Percentiles rank a stretch among this genome's conserved stretches.
Conservation (phyloP, 495 filamentous ascomycete species). For the Bathelium albidoporum region DNA sequence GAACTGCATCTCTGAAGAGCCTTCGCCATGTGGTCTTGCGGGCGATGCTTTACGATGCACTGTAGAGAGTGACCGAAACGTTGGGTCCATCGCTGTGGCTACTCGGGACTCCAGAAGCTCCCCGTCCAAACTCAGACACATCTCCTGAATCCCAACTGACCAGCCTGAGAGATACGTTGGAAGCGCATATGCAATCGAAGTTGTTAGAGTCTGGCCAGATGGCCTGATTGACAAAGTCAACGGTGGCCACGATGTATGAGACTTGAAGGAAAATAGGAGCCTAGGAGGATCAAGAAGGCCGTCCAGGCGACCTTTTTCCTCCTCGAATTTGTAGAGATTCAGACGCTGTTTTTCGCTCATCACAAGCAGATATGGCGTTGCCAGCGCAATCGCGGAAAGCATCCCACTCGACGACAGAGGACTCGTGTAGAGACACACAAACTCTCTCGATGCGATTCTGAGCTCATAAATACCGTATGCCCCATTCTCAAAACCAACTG, state of each 20-base stretch:
- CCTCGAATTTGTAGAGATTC: slow-evolving; percentile 58
- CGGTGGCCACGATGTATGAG: slow-evolving; percentile 69
- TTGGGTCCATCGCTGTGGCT: slow-evolving; percentile 35
- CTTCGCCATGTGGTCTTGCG: background rate
- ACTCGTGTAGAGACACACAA: slow-evolving; percentile 46
- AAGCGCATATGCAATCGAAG: slow-evolving; percentile 77
- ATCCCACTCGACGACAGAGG: slow-evolving; percentile 46
- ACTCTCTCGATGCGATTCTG: slow-evolving; percentile 30
- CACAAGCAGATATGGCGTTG: slow-evolving; percentile 66
- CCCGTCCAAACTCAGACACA: slow-evolving; percentile 50
- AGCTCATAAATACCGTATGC: slow-evolving; percentile 61
- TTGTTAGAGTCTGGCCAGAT: slow-evolving; percentile 49
- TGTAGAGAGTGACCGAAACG: slow-evolving; percentile 28
- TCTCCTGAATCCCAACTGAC: slow-evolving; percentile 83
- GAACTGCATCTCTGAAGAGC: slow-evolving; percentile 32
- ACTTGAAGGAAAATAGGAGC: slow-evolving; percentile 70
- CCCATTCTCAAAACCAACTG: slow-evolving; percentile 69
- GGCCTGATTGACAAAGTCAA: slow-evolving; percentile 66
- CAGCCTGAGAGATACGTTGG: slow-evolving; percentile 61
- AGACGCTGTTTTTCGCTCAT: slow-evolving; percentile 62
- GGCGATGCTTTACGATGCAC: background rate
- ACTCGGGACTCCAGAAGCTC: slow-evolving; percentile 47
- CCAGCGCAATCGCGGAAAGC: slow-evolving; percentile 66
- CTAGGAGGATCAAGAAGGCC: slow-evolving; percentile 34
- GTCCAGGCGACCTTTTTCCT: slow-evolving; percentile 7